Conservation (phyloP, 768 basidiomycete genomes). For the Podaxis pistillaris region DNA sequence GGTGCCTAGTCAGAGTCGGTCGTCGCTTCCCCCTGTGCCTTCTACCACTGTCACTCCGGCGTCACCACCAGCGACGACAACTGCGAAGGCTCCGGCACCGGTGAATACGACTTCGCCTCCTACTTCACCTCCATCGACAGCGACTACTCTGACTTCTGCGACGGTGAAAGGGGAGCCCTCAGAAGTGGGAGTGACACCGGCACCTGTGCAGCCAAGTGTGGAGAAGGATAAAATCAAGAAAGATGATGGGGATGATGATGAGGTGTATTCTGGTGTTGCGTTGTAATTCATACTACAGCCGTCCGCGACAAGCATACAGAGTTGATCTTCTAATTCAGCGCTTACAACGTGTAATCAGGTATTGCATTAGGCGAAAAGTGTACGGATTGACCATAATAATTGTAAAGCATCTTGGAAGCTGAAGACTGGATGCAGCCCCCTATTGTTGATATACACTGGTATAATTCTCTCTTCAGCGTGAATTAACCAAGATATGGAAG, state of each 20-base stretch:
- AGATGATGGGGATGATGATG: neutral
- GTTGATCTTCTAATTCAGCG: too few relatives aligned
- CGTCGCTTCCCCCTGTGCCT: conserved; percentile 3
- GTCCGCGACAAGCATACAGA: too few relatives aligned
- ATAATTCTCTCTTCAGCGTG: too few relatives aligned
- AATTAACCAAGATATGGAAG: too few relatives aligned
- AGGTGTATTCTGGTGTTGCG: conserved; percentile 6
- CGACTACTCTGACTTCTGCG: neutral
- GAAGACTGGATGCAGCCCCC: neutral
- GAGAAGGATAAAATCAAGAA: neutral
- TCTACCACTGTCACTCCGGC: neutral
- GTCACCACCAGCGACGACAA: neutral
- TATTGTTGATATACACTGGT: neutral
- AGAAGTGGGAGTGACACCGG: neutral
- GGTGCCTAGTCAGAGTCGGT: neutral
- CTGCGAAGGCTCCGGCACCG: neutral
- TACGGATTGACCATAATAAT: neutral
- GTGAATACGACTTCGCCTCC: neutral
- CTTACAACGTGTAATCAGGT: too few relatives aligned
- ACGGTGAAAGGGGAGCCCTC: too few relatives aligned
- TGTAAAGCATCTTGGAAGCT: neutral
- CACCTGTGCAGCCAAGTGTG: neutral
- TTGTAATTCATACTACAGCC: neutral
- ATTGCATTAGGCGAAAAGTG: neutral
- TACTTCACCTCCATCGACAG: neutral